Evolutionary conservation across 352 stramenopile species (phyloP).

Genomic region (Pythium brachiatum): DNA sequence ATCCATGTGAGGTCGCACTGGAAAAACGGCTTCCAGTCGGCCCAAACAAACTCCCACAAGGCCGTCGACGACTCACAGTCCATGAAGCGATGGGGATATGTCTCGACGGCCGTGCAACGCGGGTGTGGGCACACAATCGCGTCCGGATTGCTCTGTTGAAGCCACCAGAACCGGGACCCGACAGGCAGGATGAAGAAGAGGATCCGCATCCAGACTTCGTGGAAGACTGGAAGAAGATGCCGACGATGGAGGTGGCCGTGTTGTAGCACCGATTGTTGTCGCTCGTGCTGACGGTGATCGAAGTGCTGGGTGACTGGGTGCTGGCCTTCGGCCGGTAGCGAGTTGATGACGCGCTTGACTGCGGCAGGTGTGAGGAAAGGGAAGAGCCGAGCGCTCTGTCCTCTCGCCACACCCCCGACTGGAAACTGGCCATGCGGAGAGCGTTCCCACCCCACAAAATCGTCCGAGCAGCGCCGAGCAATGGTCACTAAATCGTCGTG

Average conservation of each 20-base stretch:
- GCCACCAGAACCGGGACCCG: neutral
- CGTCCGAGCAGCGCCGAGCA: neutral
- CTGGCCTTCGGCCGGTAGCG: neutral
- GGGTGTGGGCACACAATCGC: neutral
- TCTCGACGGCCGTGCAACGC: neutral
- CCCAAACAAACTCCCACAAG: neutral
- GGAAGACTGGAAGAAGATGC: constrained; percentile 1
- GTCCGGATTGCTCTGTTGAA: neutral
- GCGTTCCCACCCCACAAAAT: neutral
- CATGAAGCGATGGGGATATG: neutral
- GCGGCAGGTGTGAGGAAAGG: neutral
- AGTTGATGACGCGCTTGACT: neutral
- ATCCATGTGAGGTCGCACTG: neutral
- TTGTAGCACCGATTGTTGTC: neutral
- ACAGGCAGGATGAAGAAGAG: constrained; percentile 5
- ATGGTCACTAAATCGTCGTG: neutral
- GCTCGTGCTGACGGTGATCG: neutral
- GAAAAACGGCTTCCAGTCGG: neutral
- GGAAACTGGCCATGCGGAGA: neutral
- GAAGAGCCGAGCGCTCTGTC: neutral
- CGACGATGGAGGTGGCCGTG: too few relatives aligned
- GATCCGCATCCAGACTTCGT: constrained; percentile 3
- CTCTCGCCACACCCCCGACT: neutral
- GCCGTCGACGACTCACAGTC: neutral
- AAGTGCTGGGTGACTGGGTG: neutral